Conservation (phyloP, 164 flowering plant genomes). For the Berberis vulgaris region DNA sequence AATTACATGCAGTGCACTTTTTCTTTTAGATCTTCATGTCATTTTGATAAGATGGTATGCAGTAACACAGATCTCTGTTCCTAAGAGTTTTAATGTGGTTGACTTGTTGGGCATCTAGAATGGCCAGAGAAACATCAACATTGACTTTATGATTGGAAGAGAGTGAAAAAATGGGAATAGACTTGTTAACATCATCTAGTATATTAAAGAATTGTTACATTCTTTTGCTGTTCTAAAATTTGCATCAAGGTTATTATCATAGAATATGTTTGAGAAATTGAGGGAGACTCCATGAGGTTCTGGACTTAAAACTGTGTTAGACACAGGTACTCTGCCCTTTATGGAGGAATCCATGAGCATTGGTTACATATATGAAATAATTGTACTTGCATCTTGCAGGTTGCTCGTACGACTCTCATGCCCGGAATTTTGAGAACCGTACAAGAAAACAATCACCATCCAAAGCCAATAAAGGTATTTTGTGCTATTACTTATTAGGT, state of each 20-base stretch:
- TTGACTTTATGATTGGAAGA: too few relatives aligned
- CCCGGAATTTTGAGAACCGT: constrained; percentile 79
- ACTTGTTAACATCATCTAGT: too few relatives aligned
- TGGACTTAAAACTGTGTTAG: background rate
- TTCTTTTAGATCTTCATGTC: background rate
- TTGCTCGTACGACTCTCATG: constrained; percentile 77
- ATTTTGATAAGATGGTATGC: too few relatives aligned
- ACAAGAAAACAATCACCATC: constrained; percentile 82
- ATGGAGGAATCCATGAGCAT: background rate
- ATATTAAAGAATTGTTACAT: too few relatives aligned
- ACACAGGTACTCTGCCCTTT: background rate
- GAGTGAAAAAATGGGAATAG: too few relatives aligned
- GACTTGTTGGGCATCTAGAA: too few relatives aligned
- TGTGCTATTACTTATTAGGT: background rate
- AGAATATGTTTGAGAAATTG: too few relatives aligned
- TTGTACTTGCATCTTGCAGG: constrained; percentile 29
- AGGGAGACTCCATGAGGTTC: too few relatives aligned
- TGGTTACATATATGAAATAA: background rate
- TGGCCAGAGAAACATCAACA: too few relatives aligned
- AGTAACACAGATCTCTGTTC: background rate
- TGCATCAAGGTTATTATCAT: too few relatives aligned
- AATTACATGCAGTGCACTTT: background rate
- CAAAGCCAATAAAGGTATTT: constrained; percentile 84
- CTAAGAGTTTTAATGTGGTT: too few relatives aligned
- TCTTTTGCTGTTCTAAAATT: too few relatives aligned